These are phyloP conservation scores for Nemania sp. DNA, from an alignment of 2,329 filamentous ascomycete species.

Conservation along the genomic window DNA sequence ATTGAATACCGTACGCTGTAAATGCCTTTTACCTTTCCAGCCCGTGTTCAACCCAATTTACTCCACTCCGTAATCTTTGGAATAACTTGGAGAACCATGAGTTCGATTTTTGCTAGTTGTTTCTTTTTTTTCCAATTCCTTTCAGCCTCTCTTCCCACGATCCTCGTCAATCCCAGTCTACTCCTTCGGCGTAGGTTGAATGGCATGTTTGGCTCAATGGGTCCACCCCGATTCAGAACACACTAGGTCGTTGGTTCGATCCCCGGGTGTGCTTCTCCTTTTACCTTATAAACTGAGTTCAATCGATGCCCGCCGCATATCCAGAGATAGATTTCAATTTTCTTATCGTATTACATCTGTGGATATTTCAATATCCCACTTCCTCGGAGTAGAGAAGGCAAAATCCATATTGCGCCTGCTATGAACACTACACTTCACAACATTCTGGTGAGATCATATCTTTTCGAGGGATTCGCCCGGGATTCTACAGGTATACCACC, in stretches of 20 bases:
- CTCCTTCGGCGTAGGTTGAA: neutral
- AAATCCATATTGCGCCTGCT: too few species aligned
- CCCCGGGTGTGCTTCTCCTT: neutral
- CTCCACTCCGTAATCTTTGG: constrained; percentile 46
- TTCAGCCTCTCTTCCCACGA: neutral
- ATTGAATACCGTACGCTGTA: constrained; percentile 42
- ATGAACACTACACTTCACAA: too few species aligned
- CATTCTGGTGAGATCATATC: too few species aligned
- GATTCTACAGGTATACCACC: too few species aligned
- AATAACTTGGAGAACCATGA: constrained; percentile 50
- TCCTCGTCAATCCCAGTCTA: neutral
- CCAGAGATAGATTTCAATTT: too few species aligned
- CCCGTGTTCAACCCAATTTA: constrained; percentile 43
- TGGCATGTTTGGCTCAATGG: neutral
- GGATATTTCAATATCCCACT: too few species aligned
- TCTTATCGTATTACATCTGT: too few species aligned
- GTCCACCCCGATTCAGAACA: neutral
- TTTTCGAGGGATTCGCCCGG: too few species aligned
- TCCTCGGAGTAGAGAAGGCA: too few species aligned
- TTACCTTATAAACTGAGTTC: neutral
- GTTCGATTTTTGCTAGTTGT: constrained; percentile 55
- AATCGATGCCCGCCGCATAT: too few species aligned
- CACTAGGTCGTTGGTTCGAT: neutral
- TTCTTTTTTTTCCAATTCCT: constrained; percentile 9
- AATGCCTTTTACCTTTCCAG: constrained; percentile 42